Base-by-base conservation (phyloP, 257 asterid species). In the Lycium ferocissimum region DNA sequence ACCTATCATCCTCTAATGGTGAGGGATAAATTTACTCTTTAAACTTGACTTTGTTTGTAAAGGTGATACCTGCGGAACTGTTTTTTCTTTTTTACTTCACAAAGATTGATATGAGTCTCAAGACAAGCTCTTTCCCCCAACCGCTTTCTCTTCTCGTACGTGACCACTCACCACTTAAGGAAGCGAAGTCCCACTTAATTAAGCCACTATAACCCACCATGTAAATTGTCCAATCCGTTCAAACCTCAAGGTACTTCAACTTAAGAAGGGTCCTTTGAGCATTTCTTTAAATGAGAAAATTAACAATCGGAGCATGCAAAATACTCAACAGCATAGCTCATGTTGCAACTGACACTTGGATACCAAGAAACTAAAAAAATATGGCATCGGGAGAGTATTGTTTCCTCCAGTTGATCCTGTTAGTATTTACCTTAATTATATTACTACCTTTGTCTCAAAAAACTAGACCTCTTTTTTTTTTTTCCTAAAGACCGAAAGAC, bases 251-350 rank as follows among this genome's bases (percentile, higher is more conserved):
- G 81, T 11, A 47, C 81, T 75, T 75, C n/a, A 13, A 76, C 47
- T 13, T 7, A 76, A 51, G 51, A 43, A 11, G 15, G 57, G 26
- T 7, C 43, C 38, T 51, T 76, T 51, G 9, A 7, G 13, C 63
- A 51, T 7, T 76, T 76, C 40, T 33, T 71, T 51, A 76, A 51
- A 76, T 49, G 82, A 76, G 63, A 76, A 51, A 76, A 76, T 76
- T 76, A 49, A 57, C 45, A 76, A 7, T 51, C 22, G 26, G 47
- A 76, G 17, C 58, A 51, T 51, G 47, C 63, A 76, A 20, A 26
- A 76, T 13, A 33, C 15, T 49, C 63, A 26, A 6, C 9, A 51
- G 61, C 63, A 51, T 51, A 49, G 26, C 82, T 49, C 82, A 76
- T 22, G 47, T 26, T 9, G 12, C 63, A 14, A 26, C 13, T 9